These are phyloP conservation scores for Papiliotrema fonsecae DNA, from an alignment of 1,284 basidiomycete genomes.

Conservation along the genomic window DNA sequence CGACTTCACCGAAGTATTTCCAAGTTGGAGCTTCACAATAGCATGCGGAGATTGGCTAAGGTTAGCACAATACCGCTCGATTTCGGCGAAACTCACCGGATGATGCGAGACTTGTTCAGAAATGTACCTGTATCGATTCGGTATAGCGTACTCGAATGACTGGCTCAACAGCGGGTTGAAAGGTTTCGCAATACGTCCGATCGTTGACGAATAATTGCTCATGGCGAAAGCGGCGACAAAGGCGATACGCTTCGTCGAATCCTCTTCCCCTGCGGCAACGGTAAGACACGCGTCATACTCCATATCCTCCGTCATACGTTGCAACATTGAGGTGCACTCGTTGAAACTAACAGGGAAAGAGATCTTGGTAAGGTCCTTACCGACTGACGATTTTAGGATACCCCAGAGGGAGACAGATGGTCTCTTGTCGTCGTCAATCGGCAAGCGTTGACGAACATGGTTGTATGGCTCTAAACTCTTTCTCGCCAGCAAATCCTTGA, in stretches of 20 bases:
- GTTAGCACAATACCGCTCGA: constrained; percentile 1
- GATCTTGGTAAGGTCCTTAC: constrained; percentile 95
- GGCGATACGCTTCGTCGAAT: constrained; percentile 78
- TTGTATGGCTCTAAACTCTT: constrained; percentile 66
- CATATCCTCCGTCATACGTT: constrained; percentile 80
- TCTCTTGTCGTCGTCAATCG: constrained; percentile 71
- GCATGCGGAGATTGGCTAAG: constrained; percentile 84
- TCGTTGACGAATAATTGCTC: constrained; percentile 96
- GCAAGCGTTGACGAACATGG: constrained; percentile 61
- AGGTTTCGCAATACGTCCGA: constrained; percentile 90
- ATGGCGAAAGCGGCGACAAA: constrained; percentile 96
- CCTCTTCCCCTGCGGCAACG: constrained; percentile 65
- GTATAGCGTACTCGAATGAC: constrained; percentile 91
- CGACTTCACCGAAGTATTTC: constrained; percentile 87
- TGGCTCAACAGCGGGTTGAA: constrained; percentile 72
- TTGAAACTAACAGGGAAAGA: constrained; percentile 93
- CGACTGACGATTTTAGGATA: constrained; percentile 92
- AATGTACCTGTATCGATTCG: constrained; percentile 85
- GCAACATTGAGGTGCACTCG: constrained; percentile 93
- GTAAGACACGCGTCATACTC: constrained; percentile 88
- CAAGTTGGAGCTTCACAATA: constrained; percentile 85
- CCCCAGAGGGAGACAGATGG: constrained; percentile 92
- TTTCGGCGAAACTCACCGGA: constrained; percentile 49
- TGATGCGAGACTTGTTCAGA: constrained; percentile 96
- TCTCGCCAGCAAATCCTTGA: constrained; percentile 47